Base-by-base conservation (phyloP, 208 protist genomes). In the Angomonas ambiguus region DNA sequence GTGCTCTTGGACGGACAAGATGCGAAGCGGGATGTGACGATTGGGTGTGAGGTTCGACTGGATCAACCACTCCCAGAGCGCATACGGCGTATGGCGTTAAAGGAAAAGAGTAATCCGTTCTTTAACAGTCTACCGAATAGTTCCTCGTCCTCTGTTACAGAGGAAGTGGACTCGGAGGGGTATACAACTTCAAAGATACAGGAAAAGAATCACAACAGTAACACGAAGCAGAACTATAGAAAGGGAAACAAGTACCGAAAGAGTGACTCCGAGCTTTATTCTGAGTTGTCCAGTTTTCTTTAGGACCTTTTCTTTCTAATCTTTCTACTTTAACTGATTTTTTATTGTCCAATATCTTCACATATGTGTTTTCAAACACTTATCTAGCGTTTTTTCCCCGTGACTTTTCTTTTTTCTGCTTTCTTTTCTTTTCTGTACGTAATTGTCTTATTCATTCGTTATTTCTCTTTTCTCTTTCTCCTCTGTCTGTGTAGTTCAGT, bases 1-100 rank as follows among this genome's bases (percentile, higher is more conserved):
- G 60, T 91, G 24, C 56, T 85, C n/a, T 71, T 95, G n/a, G 86
- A 95, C 51, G 86, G 89, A 11, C 74, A 91, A 51, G 67, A 77
- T 25, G 83, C 86, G 33, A 68, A 49, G 51, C 27, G 27, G 30
- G 59, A 83, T 22, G 82, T 77, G 25, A 57, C 77, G 33, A 74
- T 92, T 11, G 83, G 88, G 16, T 71, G 67, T 8, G 69, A 59
- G 0, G 58, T 90, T 1, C 45, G 53, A 1, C 69, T 95, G 51
- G 38, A 53, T 24, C 61, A 81, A 22, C 62, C 63, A 2, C 76
- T 84, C 13, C 79, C 86, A 1, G 56, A 61, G 56, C 20, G 34
- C 18, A 16, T 61, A 2, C n/a, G 22, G 24, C 80, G 66, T 20
- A 38, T 87, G 1, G 64, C 69, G 49, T 62, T 48, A 38, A 59